These are phyloP conservation scores for Alternaria atra DNA, from an alignment of 2,329 filamentous ascomycete genomes.

Conservation along the genomic window DNA sequence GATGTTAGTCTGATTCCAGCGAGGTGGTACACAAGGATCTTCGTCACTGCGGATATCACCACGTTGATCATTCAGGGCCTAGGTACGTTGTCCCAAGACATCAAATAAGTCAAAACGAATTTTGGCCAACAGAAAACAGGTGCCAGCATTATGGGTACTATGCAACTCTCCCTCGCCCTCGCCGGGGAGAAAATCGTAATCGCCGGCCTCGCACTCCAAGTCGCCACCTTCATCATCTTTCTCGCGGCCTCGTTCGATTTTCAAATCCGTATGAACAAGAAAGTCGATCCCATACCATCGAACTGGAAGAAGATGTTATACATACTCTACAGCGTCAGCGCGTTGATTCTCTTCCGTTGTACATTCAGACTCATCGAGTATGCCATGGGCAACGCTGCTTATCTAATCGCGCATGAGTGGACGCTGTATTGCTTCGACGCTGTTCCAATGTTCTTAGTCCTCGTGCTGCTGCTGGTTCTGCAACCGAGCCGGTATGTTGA, in stretches of 20 bases:
- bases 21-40: constrained; percentile 42
- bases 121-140: constrained; percentile 23
- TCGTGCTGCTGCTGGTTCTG: constrained; percentile 50
- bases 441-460: constrained; percentile 55
- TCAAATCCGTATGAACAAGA: constrained; percentile 36
- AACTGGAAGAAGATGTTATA: constrained; percentile 41
- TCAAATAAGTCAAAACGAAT: neutral
- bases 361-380: constrained; percentile 63
- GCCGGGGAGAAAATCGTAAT: constrained; percentile 48
- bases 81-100: constrained; percentile 25
- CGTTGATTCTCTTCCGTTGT: constrained; percentile 60
- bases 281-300: neutral
- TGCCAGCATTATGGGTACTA: constrained; percentile 45
- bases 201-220: constrained; percentile 45
- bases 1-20: constrained; percentile 38
- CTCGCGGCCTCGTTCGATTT: constrained; percentile 43
- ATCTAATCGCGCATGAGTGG: constrained; percentile 57
- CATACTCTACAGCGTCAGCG: constrained; percentile 58
- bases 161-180: constrained; percentile 42
- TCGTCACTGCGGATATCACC: constrained; percentile 39
- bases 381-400: constrained; percentile 56
- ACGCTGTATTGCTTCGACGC: constrained; percentile 61
- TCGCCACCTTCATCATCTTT: constrained; percentile 45
- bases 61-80: constrained; percentile 44
- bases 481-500: constrained; percentile 33